These are phyloP conservation scores for Ophiostoma populinum DNA, from an alignment of 2,329 filamentous ascomycete species.

Conservation along the genomic window DNA sequence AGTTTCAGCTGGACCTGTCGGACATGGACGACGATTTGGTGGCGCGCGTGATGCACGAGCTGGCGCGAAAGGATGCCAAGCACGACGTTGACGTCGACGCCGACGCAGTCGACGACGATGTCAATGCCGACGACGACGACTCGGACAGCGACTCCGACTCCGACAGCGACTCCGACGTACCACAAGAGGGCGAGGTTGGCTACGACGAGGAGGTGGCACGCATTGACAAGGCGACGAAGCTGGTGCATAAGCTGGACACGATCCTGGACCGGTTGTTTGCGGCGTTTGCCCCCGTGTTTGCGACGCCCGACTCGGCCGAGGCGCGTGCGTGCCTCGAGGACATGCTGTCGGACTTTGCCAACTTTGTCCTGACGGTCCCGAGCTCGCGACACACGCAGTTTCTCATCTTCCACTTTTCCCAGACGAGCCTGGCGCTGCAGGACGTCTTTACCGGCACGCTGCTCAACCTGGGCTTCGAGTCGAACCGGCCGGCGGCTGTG, in stretches of 20 bases:
- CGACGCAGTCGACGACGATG: conserved; percentile 33
- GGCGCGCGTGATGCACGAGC: conserved; percentile 47
- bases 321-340: conserved; percentile 61
- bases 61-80: conserved; percentile 14
- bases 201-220: conserved; percentile 44
- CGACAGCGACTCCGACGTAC: conserved; percentile 1
- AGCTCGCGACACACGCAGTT: conserved; percentile 91
- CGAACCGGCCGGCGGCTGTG: conserved; percentile 51
- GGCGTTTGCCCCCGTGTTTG: conserved; percentile 60
- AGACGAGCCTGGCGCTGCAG: conserved; percentile 59
- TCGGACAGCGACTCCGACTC: not conserved
- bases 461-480: conserved; percentile 53
- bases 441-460: conserved; percentile 71
- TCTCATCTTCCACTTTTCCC: conserved; percentile 86
- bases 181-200: conserved; percentile 55
- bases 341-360: conserved; percentile 70
- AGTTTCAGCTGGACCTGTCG: conserved; percentile 86
- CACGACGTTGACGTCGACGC: conserved; percentile 19
- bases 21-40: conserved; percentile 81
- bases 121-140: conserved; percentile 17
- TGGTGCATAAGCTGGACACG: conserved; percentile 79
- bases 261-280: conserved; percentile 79
- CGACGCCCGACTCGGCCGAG: conserved; percentile 46
- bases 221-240: conserved; percentile 58
- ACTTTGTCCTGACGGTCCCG: conserved; percentile 77